Conservation (phyloP, 345 rosid species). For the Citrus australasica region DNA sequence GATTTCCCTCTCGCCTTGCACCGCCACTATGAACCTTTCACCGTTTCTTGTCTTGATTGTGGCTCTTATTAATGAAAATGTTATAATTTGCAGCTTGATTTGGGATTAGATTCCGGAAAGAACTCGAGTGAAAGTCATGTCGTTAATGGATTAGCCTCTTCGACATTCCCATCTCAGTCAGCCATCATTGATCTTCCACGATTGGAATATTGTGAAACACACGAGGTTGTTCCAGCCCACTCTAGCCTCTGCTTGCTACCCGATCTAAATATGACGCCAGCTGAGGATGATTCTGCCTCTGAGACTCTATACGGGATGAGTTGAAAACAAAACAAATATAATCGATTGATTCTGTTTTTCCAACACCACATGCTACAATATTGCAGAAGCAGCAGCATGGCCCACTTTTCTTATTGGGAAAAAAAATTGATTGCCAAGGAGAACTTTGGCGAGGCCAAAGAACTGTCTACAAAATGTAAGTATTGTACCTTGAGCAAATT, state of each 20-base stretch:
- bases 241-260: slow-evolving; percentile 45
- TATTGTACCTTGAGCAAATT: not conserved
- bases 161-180: not conserved
- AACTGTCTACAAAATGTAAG: not conserved
- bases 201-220: slow-evolving; percentile 22
- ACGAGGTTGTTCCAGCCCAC: slow-evolving; percentile 5
- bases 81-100: slow-evolving; percentile 48
- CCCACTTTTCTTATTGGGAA: not conserved
- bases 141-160: slow-evolving; percentile 8
- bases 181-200: slow-evolving; percentile 4
- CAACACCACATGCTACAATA: not conserved
- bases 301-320: slow-evolving; percentile 36
- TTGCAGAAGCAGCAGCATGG: not conserved
- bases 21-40: not conserved
- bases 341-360: not conserved
- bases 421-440: not conserved
- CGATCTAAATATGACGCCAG: slow-evolving; percentile 71
- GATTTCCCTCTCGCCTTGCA: not conserved
- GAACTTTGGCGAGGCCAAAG: not conserved
- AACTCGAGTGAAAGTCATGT: slow-evolving; percentile 5
- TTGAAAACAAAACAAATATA: slow-evolving; percentile 22
- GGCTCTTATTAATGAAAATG: not conserved
- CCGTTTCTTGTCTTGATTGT: not conserved
- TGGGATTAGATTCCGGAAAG: slow-evolving; percentile 25
- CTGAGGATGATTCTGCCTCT: slow-evolving; percentile 39